Conservation (phyloP, 495 filamentous ascomycete species). For the Daldinia loculata region DNA sequence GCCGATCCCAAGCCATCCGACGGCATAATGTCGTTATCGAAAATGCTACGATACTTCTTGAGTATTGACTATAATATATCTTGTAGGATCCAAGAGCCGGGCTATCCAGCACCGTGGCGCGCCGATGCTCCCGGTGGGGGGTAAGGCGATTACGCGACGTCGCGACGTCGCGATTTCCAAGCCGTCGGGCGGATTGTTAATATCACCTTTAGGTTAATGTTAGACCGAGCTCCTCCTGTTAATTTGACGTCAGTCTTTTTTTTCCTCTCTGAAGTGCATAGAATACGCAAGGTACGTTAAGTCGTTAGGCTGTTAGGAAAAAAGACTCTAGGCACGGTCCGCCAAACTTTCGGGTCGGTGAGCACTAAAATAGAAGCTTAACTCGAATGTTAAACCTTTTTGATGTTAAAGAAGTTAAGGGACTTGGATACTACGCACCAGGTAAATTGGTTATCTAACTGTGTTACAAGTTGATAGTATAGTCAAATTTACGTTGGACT, state of each 20-base stretch:
- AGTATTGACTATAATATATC: slow-evolving; percentile 20
- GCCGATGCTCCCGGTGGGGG: slow-evolving; percentile 17
- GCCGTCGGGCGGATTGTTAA: not conserved
- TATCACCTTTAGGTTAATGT: not conserved
- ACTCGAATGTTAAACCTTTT: not conserved
- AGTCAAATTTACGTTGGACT: not conserved
- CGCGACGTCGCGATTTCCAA: slow-evolving; percentile 2
- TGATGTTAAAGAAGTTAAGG: not conserved
- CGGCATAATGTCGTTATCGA: slow-evolving; percentile 1
- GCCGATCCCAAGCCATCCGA: slow-evolving; percentile 29
- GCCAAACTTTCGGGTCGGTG: slow-evolving; percentile 7
- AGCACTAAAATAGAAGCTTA: slow-evolving; percentile 31
- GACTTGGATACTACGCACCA: not conserved
- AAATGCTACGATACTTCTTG: slow-evolving; percentile 9
- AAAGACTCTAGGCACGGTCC: slow-evolving; percentile 23
- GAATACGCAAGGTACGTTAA: too few relatives aligned
- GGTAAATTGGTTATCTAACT: slow-evolving; percentile 1
- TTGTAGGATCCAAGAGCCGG: slow-evolving; percentile 9
- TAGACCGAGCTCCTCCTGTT: not conserved
- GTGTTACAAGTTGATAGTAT: slow-evolving; percentile 7
- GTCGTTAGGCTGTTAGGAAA: not conserved
- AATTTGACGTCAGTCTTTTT: slow-evolving; percentile 18
- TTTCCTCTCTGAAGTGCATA: not conserved
- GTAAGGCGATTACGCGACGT: slow-evolving; percentile 13
- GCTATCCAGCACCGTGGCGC: not conserved